Percentiles rank a stretch among this genome's conserved stretches.
Evolutionary conservation across 768 basidiomycete species (phyloP).

Genomic region (Boletus reticulatus): DNA sequence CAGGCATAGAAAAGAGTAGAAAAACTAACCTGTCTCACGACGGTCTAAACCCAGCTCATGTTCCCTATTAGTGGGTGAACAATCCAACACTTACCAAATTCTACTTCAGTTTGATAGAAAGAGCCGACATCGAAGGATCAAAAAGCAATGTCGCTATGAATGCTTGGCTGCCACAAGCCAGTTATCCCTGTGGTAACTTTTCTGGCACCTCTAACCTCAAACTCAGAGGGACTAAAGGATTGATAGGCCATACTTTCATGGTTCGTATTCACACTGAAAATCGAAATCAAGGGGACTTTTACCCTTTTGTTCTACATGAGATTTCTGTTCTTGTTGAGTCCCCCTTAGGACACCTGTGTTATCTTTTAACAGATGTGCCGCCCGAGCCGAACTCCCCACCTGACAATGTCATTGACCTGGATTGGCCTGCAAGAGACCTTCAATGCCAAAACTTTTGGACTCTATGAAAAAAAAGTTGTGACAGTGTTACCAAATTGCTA

Average conservation of each 20-base stretch:
- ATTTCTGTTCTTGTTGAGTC: conserved; percentile 80
- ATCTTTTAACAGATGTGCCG: conserved; percentile 79
- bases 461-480: too few species aligned
- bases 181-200: conserved; percentile 2
- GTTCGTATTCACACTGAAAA: conserved; percentile 5
- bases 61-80: conserved; percentile 41
- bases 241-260: conserved; percentile 1
- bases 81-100: conserved; percentile 2
- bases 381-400: conserved; percentile 83
- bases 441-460: too few species aligned
- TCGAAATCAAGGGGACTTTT: conserved; percentile 2
- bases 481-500: too few species aligned
- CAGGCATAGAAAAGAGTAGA: too few species aligned
- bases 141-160: not conserved
- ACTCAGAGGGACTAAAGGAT: not conserved
- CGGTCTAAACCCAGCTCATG: too few species aligned
- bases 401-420: too few species aligned
- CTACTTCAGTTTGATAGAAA: conserved; percentile 1
- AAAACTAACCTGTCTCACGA: conserved; percentile 87
- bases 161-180: conserved; percentile 2
- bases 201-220: conserved; percentile 3
- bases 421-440: too few species aligned
- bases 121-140: conserved; percentile 1
- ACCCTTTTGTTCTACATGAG: conserved; percentile 53
- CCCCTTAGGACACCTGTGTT: too few species aligned